Evolutionary conservation across 2,329 filamentous ascomycete genomes (phyloP).

Genomic region (Didymella pinodella): DNA sequence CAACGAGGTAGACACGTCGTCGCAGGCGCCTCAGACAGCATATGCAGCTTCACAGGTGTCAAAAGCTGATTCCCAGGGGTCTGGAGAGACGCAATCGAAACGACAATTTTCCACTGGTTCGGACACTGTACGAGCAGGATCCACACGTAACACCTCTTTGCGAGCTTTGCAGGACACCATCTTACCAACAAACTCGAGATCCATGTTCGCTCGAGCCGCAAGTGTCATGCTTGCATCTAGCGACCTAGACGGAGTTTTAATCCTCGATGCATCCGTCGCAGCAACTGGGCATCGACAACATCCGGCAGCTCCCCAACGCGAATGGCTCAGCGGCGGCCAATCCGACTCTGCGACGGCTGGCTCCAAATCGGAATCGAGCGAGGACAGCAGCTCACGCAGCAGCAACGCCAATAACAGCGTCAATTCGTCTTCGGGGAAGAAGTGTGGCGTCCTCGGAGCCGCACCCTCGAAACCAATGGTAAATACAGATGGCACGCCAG

Average conservation of each 20-base stretch:
- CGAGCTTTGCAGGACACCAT: constrained; percentile 40
- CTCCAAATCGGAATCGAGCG: constrained; percentile 29
- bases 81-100: not conserved
- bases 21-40: not conserved
- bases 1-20: not conserved
- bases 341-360: constrained; percentile 15
- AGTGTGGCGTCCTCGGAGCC: constrained; percentile 38
- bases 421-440: constrained; percentile 21
- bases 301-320: constrained; percentile 15
- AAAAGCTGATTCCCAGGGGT: constrained; percentile 5
- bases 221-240: constrained; percentile 45
- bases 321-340: not conserved
- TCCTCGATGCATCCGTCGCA: constrained; percentile 46
- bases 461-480: constrained; percentile 19
- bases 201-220: constrained; percentile 47
- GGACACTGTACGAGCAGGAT: constrained; percentile 12
- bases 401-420: not conserved
- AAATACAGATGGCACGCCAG: constrained; percentile 7
- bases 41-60: constrained; percentile 6
- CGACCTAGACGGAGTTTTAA: constrained; percentile 45
- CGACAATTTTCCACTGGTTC: constrained; percentile 4
- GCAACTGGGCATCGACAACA: constrained; percentile 28
- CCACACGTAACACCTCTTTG: constrained; percentile 27
- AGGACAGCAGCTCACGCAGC: constrained; percentile 24
- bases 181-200: constrained; percentile 38